Evolutionary conservation across 2,329 filamentous ascomycete species (phyloP).

Genomic region (Colletotrichum noveboracense): DNA sequence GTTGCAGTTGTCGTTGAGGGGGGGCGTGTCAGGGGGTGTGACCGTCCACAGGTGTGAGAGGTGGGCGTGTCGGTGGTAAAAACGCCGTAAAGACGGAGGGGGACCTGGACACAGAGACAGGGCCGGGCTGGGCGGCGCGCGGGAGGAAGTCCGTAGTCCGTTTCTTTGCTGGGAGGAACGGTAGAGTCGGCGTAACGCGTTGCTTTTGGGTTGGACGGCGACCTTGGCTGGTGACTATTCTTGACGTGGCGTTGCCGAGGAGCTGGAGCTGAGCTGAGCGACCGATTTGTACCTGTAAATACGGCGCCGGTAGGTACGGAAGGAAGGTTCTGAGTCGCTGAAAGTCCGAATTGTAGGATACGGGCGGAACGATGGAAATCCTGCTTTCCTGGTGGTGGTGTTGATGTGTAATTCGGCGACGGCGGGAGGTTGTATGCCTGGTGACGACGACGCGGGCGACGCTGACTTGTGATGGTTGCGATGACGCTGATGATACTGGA

Average conservation of each 20-base stretch:
- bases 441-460: not conserved
- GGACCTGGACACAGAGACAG: not conserved
- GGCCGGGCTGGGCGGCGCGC: not conserved
- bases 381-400: not conserved
- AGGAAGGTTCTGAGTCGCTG: not conserved
- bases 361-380: not conserved
- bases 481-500: conserved; percentile 5
- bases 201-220: not conserved
- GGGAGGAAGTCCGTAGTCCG: conserved; percentile 13
- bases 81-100: not conserved
- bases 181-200: not conserved
- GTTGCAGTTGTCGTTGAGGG: not conserved
- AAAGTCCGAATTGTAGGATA: not conserved
- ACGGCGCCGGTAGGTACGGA: not conserved
- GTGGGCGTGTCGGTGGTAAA: not conserved
- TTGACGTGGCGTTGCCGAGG: conserved; percentile 15
- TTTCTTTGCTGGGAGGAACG: not conserved
- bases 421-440: not conserved
- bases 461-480: conserved; percentile 1
- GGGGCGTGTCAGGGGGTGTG: not conserved
- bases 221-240: conserved; percentile 6
- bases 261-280: not conserved
- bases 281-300: not conserved
- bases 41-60: not conserved
- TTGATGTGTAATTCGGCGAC: conserved; percentile 1